These are phyloP conservation scores for Fomitopsis schrenkii DNA, from an alignment of 1,284 basidiomycete genomes.

Conservation along the genomic window DNA sequence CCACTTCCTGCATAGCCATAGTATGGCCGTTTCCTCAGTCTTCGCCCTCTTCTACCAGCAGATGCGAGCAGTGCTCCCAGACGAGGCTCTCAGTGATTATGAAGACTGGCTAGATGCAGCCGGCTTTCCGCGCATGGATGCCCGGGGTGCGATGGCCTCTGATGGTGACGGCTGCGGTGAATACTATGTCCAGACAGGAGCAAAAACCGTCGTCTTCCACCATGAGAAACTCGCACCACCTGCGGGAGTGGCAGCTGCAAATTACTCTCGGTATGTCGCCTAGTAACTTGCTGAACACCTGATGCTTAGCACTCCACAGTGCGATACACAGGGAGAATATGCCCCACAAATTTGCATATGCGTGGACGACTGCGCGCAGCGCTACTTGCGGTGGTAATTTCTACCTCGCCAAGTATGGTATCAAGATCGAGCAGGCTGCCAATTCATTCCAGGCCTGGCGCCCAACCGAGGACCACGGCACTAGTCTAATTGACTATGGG, in stretches of 20 bases:
- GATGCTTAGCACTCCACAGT: background rate
- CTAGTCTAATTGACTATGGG: background rate
- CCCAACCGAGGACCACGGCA: background rate
- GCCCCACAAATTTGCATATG: background rate
- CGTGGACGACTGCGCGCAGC: background rate
- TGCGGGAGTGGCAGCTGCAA: background rate
- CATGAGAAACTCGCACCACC: background rate
- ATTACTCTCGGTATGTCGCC: background rate
- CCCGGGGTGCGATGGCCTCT: background rate
- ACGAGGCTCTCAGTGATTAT: background rate
- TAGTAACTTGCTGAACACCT: no score
- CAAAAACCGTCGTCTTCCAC: background rate
- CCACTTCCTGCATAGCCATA: background rate
- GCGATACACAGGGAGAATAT: background rate
- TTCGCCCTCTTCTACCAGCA: background rate
- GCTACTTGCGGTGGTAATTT: conserved; percentile 4
- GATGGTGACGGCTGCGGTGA: background rate
- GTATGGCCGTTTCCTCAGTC: background rate
- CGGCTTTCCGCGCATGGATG: background rate
- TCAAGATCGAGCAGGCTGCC: background rate
- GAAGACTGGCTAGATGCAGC: background rate
- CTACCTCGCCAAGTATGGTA: conserved; percentile 4
- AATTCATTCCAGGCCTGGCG: conserved; percentile 4
- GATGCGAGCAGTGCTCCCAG: background rate
- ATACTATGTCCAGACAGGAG: background rate